phyloP scores from a whole-genome alignment of 257 asterid species.

The Plantago ovata region DNA sequence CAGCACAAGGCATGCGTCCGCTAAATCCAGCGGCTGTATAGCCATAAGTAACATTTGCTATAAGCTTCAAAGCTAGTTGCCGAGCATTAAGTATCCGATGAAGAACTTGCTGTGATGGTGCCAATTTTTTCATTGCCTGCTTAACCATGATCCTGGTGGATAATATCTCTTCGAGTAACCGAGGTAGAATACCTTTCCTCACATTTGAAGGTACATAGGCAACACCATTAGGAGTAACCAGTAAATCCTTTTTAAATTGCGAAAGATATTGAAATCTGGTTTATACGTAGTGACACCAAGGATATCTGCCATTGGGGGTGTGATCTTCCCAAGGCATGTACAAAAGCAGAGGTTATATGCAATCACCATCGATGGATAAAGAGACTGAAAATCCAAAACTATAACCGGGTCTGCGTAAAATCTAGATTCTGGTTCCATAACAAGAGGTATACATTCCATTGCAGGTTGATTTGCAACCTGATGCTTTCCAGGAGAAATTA shows the following conservation, averaged over 20 bases:
- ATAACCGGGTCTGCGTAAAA: slow-evolving; percentile 91
- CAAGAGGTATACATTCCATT: slow-evolving; percentile 97
- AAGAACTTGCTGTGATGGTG: slow-evolving; percentile 69
- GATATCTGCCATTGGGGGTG: slow-evolving; percentile 38
- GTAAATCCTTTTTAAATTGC: slow-evolving; percentile 49
- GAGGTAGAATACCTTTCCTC: slow-evolving; percentile 83
- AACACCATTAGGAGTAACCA: slow-evolving; percentile 88
- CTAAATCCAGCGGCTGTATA: slow-evolving; percentile 99
- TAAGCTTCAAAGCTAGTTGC: slow-evolving; percentile 95
- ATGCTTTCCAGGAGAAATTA: slow-evolving; percentile 86
- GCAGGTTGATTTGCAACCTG: slow-evolving; percentile 98
- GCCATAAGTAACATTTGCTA: slow-evolving; percentile 95
- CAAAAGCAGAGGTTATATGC: slow-evolving; percentile 91
- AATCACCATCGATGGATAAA: slow-evolving; percentile 96
- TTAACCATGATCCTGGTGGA: slow-evolving; percentile 95
- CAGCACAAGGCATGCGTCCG: slow-evolving; percentile 99
- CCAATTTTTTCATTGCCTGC: slow-evolving; percentile 86
- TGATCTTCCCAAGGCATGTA: slow-evolving; percentile 86
- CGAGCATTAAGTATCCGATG: slow-evolving; percentile 85
- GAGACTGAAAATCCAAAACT: slow-evolving; percentile 94
- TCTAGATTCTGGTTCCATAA: slow-evolving; percentile 96
- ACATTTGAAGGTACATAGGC: slow-evolving; percentile 73
- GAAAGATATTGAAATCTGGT: slow-evolving; percentile 47
- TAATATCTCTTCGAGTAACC: slow-evolving; percentile 85
- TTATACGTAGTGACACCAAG: slow-evolving; percentile 86